These are phyloP conservation scores for Chrysoporthe puriensis DNA, from an alignment of 2,329 filamentous ascomycete genomes.

Conservation along the genomic window DNA sequence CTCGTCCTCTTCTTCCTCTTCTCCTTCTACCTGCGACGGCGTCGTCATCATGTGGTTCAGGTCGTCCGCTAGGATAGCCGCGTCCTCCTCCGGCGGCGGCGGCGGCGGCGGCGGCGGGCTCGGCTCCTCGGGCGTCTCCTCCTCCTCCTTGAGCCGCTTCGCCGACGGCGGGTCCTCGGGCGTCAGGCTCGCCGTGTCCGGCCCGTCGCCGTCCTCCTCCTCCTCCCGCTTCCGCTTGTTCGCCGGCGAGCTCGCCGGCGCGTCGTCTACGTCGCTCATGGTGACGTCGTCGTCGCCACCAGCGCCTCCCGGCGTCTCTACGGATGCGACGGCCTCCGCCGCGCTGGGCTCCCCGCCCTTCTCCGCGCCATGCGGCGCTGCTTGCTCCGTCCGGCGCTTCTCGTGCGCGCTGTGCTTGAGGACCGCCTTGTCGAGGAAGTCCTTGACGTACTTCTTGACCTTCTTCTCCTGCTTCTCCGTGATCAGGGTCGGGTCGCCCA, in stretches of 20 bases:
- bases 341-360: conserved; percentile 26
- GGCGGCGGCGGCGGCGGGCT: conserved; percentile 46
- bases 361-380: conserved; percentile 35
- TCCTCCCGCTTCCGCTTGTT: conserved; percentile 67
- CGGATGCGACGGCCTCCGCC: conserved; percentile 30
- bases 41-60: conserved; percentile 42
- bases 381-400: conserved; percentile 59
- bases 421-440: conserved; percentile 86
- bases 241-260: conserved; percentile 52
- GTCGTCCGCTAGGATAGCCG: conserved; percentile 43
- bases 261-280: conserved; percentile 50
- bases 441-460: conserved; percentile 80
- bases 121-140: conserved; percentile 46
- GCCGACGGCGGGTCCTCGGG: conserved; percentile 60
- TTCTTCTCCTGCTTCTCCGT: conserved; percentile 78
- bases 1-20: too few relatives aligned
- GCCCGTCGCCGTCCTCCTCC: conserved; percentile 44
- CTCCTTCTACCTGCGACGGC: conserved; percentile 53
- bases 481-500: conserved; percentile 76
- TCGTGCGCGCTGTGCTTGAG: conserved; percentile 73
- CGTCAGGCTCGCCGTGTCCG: conserved; percentile 46
- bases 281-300: conserved; percentile 42
- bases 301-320: conserved; percentile 33
- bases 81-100: conserved; percentile 43
- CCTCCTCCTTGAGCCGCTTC: conserved; percentile 57